These are phyloP conservation scores for Rhizoclosmatium sp. DNA, from an alignment of 192 early-diverging fungal species.

Conservation along the genomic window DNA sequence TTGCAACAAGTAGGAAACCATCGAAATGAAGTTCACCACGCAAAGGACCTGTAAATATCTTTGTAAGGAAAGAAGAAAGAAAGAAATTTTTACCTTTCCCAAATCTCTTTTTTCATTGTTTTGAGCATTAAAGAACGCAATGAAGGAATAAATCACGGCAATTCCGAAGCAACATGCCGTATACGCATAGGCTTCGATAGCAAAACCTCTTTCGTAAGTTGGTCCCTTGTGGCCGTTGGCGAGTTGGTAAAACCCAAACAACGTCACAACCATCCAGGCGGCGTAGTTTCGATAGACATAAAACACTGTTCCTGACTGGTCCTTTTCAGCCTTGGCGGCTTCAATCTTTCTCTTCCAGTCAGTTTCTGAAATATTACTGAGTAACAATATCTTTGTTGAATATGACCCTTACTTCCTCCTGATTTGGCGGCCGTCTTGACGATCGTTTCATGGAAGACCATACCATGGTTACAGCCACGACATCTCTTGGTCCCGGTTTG, in stretches of 20 bases:
- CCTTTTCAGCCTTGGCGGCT: constrained; percentile 18
- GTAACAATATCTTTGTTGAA: not conserved
- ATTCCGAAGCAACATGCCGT: constrained; percentile 33
- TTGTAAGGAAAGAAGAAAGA: not conserved
- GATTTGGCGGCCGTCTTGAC: not conserved
- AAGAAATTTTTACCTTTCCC: constrained; percentile 21
- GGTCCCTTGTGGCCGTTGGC: not conserved
- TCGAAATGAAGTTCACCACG: constrained; percentile 25
- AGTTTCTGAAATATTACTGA: constrained; percentile 6
- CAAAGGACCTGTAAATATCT: constrained; percentile 10
- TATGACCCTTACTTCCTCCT: not conserved
- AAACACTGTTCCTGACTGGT: constrained; percentile 22
- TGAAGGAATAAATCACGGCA: constrained; percentile 36
- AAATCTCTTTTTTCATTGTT: constrained; percentile 33
- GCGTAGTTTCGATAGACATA: constrained; percentile 22
- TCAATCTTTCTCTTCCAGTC: constrained; percentile 34
- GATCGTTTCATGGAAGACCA: constrained; percentile 11
- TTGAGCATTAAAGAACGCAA: constrained; percentile 28
- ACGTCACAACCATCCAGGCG: not conserved
- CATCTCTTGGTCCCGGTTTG: constrained; percentile 31
- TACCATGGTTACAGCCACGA: constrained; percentile 25
- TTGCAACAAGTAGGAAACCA: constrained; percentile 27
- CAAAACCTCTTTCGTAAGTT: constrained; percentile 28
- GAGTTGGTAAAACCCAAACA: not conserved
- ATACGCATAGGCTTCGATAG: constrained; percentile 31